Base-by-base conservation (phyloP, 1,139 yeast species). In the Saccharomycopsis hybrid region DNA sequence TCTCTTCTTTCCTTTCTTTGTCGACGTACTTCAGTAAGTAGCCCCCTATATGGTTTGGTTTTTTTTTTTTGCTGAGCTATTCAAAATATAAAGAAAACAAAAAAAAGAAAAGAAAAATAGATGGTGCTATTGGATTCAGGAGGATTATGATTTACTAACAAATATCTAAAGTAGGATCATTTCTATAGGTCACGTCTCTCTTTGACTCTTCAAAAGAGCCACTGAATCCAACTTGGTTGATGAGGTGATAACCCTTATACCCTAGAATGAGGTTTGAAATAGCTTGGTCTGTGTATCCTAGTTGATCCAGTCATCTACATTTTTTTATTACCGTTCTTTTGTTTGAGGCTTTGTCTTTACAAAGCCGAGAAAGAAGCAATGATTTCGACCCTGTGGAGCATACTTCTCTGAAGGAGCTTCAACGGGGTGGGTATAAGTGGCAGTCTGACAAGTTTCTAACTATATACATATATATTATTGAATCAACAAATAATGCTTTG, bases 101-200 rank as follows among this genome's bases (percentile, higher is more conserved):
- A 18, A 18, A 18, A 18, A 18, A 18, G 18, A 18, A 18, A 18
- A 18, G 18, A 18, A 18, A 18, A 18, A 18, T 18, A 18, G 18
- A 18, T 18, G 18, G 18, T 18, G 18, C 18, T 18, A 35, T 50
- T 46, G 47, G 38, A 28, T 39, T 44, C 43, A 44, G 18, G 8
- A 13, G 13, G 29, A 43, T 18, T 18, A 9, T 41, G 55, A 36
- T 36, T 8, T 36, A 9, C 39, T 36, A 36, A 36, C 39, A 36
- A 36, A 8, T 36, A 65, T 61, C 69, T 57, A 64, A 63, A 72
- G 76, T 88, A 87, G 97, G 97, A 89, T 90, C 97, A 90, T 90
- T 89, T 90, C 97, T 90, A 90, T 90, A 88, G 96, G 86, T 83
- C 84, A 86, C 96, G 95, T 87, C 96, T 86, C 94, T 86, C 95